phyloP scores from a whole-genome alignment of 257 asterid species.

The Dorcoceras hygrometricum region DNA sequence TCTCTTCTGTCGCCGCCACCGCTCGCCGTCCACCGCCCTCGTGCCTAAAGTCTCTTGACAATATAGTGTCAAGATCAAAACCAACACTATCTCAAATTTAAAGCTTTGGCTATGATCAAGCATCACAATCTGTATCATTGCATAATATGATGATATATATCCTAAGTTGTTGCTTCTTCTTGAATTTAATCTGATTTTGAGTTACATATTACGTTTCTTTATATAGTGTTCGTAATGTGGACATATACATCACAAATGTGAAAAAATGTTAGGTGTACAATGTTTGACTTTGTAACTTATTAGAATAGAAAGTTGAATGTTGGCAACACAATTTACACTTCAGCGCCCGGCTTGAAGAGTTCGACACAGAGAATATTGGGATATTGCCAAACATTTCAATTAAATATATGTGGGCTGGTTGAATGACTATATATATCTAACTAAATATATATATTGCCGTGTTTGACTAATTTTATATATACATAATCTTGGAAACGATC shows the following conservation, averaged over 20 bases:
- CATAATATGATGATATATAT: too few species aligned
- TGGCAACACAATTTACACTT: too few species aligned
- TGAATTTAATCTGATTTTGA: too few species aligned
- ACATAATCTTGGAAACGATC: too few species aligned
- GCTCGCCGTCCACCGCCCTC: slow-evolving; percentile 34
- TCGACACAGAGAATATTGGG: not conserved
- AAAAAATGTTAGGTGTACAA: not conserved
- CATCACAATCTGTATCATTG: too few species aligned
- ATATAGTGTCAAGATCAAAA: too few species aligned
- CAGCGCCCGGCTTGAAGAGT: not conserved
- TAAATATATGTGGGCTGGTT: not conserved
- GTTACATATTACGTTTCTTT: not conserved
- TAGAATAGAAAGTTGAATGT: not conserved
- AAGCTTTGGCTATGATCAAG: not conserved
- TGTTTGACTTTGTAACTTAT: not conserved
- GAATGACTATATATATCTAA: too few species aligned
- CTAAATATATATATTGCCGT: too few species aligned
- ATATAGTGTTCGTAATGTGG: not conserved
- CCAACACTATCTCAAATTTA: not conserved
- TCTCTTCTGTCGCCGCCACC: slow-evolving; percentile 24
- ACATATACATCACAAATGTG: too few species aligned
- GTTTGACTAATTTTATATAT: too few species aligned
- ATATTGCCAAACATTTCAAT: not conserved
- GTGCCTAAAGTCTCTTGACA: slow-evolving; percentile 20
- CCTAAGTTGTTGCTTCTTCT: too few species aligned